Conservation (phyloP, 371 early-diverging fungal genomes). For the Mucor ambiguus region DNA sequence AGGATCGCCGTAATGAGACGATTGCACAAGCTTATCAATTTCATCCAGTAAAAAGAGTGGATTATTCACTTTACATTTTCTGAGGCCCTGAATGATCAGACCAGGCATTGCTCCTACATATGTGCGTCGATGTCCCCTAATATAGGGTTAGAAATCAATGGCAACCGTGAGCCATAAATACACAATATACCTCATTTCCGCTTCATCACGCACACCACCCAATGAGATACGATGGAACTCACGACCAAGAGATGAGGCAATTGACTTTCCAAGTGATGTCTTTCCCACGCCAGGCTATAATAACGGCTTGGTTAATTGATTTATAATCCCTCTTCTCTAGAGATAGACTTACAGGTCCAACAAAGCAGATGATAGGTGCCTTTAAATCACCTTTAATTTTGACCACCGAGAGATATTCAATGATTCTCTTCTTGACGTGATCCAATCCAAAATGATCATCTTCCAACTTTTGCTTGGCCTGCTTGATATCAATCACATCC, state of each 20-base stretch:
- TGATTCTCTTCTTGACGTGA: constrained; percentile 80
- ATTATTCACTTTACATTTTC: constrained; percentile 74
- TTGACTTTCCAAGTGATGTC: constrained; percentile 80
- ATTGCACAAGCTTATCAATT: constrained; percentile 73
- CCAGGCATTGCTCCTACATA: constrained; percentile 92
- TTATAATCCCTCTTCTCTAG: not conserved
- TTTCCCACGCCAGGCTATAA: constrained; percentile 80
- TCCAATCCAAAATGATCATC: constrained; percentile 85
- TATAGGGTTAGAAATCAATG: not conserved
- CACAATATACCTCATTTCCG: constrained; percentile 67
- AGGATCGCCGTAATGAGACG: constrained; percentile 76
- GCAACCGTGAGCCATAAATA: no score
- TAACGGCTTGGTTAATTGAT: constrained; percentile 4
- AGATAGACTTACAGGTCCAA: constrained; percentile 59
- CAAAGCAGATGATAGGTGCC: constrained; percentile 86
- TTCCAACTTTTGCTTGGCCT: constrained; percentile 70
- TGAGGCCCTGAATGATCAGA: constrained; percentile 77
- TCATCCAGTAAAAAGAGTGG: constrained; percentile 77
- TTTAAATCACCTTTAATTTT: constrained; percentile 77
- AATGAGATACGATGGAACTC: constrained; percentile 84
- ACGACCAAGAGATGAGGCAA: constrained; percentile 80
- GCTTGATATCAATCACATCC: constrained; percentile 69
- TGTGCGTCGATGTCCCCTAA: constrained; percentile 85
- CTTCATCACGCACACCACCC: constrained; percentile 90
- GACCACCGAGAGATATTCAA: constrained; percentile 84